phyloP scores from a whole-genome alignment of 2,329 filamentous ascomycete genomes.

The Botrytis cinerea region DNA sequence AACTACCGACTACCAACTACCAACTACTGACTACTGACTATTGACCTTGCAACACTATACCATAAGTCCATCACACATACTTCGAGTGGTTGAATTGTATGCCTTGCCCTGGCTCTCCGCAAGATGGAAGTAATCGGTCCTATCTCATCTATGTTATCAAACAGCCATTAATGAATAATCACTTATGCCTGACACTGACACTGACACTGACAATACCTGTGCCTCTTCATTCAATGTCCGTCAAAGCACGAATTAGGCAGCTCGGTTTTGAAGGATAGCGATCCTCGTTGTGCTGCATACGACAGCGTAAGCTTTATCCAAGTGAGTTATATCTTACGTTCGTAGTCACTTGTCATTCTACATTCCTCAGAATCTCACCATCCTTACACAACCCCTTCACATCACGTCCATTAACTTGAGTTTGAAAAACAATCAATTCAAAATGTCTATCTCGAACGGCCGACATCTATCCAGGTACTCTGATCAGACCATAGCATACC shows the following conservation, averaged over 20 bases:
- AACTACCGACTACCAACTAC: not conserved
- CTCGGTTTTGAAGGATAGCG: conserved; percentile 7
- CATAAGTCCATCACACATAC: not conserved
- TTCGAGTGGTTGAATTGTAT: not conserved
- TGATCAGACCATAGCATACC: conserved; percentile 2
- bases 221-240: not conserved
- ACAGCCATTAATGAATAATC: conserved; percentile 6
- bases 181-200: not conserved
- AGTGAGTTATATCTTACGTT: conserved; percentile 9
- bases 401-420: not conserved
- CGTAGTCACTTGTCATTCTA: conserved; percentile 1
- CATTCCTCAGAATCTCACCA: conserved; percentile 3
- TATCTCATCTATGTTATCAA: conserved; percentile 18
- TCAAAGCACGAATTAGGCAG: conserved; percentile 18
- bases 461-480: not conserved
- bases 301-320: conserved; percentile 13
- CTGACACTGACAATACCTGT: not conserved
- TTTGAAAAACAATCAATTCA: not conserved
- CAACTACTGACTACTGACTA: not conserved
- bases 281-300: conserved; percentile 20
- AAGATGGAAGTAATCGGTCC: conserved; percentile 19
- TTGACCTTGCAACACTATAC: not conserved
- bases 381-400: not conserved
- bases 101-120: conserved; percentile 2
- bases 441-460: not conserved